phyloP scores from a whole-genome alignment of 2,329 filamentous ascomycete species.

The Diaporthe ilicicola region DNA sequence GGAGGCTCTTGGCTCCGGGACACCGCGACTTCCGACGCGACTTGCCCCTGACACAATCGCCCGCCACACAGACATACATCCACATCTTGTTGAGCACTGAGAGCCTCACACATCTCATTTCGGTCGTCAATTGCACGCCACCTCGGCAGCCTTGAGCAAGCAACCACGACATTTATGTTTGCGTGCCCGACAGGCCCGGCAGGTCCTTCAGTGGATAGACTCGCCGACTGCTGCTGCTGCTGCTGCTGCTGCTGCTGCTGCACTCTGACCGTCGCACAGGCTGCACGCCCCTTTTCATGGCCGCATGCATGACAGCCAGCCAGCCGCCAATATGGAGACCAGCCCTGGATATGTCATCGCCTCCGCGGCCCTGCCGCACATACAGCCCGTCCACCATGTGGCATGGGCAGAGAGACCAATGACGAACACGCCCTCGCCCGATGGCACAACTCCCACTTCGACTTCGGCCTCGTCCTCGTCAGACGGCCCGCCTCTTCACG shows the following conservation, averaged over 20 bases:
- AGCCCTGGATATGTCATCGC: slow-evolving; percentile 1
- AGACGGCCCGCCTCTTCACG: neutral
- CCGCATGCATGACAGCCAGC: neutral
- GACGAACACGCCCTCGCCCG: neutral
- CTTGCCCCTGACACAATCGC: slow-evolving; percentile 8
- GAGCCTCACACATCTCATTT: neutral
- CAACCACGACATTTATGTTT: neutral
- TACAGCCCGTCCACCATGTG: slow-evolving; percentile 13
- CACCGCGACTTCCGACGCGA: slow-evolving; percentile 21
- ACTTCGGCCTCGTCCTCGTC: slow-evolving; percentile 13
- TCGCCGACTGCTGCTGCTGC: neutral
- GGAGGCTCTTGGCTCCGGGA: neutral
- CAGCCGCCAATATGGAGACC: neutral
- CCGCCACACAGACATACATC: neutral
- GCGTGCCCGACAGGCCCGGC: neutral
- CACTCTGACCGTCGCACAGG: neutral
- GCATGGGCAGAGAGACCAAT: slow-evolving; percentile 3
- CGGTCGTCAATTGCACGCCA: neutral
- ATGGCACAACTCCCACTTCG: slow-evolving; percentile 9
- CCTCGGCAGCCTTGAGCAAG: neutral
- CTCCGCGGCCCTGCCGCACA: neutral
- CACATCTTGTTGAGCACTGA: neutral
- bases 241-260: too few relatives aligned
- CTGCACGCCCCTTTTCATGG: slow-evolving; percentile 9
- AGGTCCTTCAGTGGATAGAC: neutral